phyloP scores from a whole-genome alignment of 495 filamentous ascomycete genomes.

The Apodospora peruviana region DNA sequence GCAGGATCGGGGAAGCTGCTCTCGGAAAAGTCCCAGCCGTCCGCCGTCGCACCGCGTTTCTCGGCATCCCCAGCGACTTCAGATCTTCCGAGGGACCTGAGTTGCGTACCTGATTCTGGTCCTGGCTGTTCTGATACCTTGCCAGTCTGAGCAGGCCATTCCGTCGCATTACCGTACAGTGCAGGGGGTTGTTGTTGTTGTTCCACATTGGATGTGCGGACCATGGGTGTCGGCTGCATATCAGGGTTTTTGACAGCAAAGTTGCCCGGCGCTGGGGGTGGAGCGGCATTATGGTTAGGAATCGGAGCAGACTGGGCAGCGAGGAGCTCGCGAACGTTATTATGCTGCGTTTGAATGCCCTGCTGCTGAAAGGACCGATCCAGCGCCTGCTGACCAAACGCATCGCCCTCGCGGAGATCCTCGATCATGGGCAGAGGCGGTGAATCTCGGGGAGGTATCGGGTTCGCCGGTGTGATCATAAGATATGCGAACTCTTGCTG shows the following conservation, averaged over 20 bases:
- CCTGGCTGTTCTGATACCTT: slow-evolving; percentile 50
- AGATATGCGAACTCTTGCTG: slow-evolving; percentile 60
- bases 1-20: slow-evolving; percentile 44
- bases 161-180: slow-evolving; percentile 26
- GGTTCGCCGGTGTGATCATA: slow-evolving; percentile 58
- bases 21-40: slow-evolving; percentile 93
- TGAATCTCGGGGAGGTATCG: slow-evolving; percentile 51
- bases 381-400: slow-evolving; percentile 30
- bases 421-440: slow-evolving; percentile 45
- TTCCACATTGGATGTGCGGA: slow-evolving; percentile 38
- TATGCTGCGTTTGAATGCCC: slow-evolving; percentile 34
- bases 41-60: slow-evolving; percentile 35
- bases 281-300: slow-evolving; percentile 53
- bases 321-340: slow-evolving; percentile 33
- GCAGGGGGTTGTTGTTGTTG: slow-evolving; percentile 21
- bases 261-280: slow-evolving; percentile 33
- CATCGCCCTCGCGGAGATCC: slow-evolving; percentile 42
- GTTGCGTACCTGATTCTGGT: slow-evolving; percentile 32
- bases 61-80: slow-evolving; percentile 34
- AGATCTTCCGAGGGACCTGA: slow-evolving; percentile 11
- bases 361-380: slow-evolving; percentile 31
- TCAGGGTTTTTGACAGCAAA: slow-evolving; percentile 33
- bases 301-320: slow-evolving; percentile 32
- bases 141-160: slow-evolving; percentile 39
- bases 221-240: slow-evolving; percentile 36